Conservation (phyloP, 2,329 filamentous ascomycete genomes). For the Fusarium sp. region DNA sequence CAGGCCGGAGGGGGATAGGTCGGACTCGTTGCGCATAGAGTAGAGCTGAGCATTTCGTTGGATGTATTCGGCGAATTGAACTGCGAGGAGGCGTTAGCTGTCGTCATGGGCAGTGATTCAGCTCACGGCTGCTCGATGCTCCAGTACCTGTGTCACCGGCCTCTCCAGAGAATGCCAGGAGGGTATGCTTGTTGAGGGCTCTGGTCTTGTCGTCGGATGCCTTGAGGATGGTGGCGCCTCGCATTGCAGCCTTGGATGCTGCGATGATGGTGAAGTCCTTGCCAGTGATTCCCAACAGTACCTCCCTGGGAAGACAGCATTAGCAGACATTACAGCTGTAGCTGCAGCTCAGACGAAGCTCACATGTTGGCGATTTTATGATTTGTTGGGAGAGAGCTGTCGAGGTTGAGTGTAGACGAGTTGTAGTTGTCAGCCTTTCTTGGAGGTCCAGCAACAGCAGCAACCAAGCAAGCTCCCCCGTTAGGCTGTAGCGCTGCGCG, state of each 20-base stretch:
- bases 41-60: constrained; percentile 99
- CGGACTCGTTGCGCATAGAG: constrained; percentile 96
- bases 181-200: constrained; percentile 89
- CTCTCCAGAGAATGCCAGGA: constrained; percentile 96
- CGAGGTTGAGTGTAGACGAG: constrained; percentile 31
- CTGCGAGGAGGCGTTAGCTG: constrained; percentile 59
- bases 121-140: background rate
- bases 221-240: constrained; percentile 96
- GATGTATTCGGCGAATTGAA: constrained; percentile 99
- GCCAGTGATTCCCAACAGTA: constrained; percentile 96
- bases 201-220: constrained; percentile 96
- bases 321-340: constrained; percentile 24
- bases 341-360: constrained; percentile 27
- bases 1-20: constrained; percentile 89
- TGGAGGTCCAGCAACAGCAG: constrained; percentile 38
- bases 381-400: constrained; percentile 22
- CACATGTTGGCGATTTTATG: constrained; percentile 42
- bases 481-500: constrained; percentile 55
- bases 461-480: constrained; percentile 41
- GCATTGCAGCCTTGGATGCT: constrained; percentile 97
- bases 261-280: constrained; percentile 99
- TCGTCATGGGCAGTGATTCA: constrained; percentile 14
- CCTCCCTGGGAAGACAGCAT: constrained; percentile 75
- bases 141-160: constrained; percentile 88
- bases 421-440: constrained; percentile 40